Conservation (phyloP, 805 yeast genomes). For the Yamadazyma takamatsuzukensis region DNA sequence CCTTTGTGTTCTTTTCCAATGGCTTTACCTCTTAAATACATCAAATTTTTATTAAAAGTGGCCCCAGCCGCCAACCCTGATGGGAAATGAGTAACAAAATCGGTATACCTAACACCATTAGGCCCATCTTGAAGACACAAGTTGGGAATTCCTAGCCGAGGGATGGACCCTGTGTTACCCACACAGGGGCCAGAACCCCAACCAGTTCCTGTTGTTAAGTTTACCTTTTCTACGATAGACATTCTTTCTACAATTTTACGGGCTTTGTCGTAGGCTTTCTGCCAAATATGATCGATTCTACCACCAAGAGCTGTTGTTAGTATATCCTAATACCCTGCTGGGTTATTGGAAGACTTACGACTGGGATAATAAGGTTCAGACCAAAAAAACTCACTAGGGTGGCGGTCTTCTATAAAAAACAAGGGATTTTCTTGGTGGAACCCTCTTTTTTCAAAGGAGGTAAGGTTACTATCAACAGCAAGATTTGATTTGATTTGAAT, state of each 20-base stretch:
- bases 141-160: conserved; percentile 50
- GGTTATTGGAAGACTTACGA: conserved; percentile 36
- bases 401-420: conserved; percentile 24
- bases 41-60: conserved; percentile 51
- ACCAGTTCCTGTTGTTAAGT: conserved; percentile 61
- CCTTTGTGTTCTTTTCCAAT: conserved; percentile 51
- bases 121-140: conserved; percentile 64
- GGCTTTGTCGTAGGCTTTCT: conserved; percentile 53
- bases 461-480: background rate
- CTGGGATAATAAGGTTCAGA: conserved; percentile 32
- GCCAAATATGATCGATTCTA: conserved; percentile 51
- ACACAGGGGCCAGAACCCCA: conserved; percentile 62
- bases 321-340: conserved; percentile 3
- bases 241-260: conserved; percentile 51
- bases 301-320: conserved; percentile 39
- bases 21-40: conserved; percentile 52
- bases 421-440: conserved; percentile 31
- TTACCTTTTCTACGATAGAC: conserved; percentile 57
- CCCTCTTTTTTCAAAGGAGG: conserved; percentile 17
- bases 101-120: conserved; percentile 56
- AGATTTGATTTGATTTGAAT: background rate
- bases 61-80: conserved; percentile 58
- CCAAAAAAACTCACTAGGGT: conserved; percentile 23
- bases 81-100: conserved; percentile 54
- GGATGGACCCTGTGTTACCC: conserved; percentile 59